Base-by-base conservation (phyloP, 192 early-diverging fungal genomes). In the Coemansia sp. region DNA sequence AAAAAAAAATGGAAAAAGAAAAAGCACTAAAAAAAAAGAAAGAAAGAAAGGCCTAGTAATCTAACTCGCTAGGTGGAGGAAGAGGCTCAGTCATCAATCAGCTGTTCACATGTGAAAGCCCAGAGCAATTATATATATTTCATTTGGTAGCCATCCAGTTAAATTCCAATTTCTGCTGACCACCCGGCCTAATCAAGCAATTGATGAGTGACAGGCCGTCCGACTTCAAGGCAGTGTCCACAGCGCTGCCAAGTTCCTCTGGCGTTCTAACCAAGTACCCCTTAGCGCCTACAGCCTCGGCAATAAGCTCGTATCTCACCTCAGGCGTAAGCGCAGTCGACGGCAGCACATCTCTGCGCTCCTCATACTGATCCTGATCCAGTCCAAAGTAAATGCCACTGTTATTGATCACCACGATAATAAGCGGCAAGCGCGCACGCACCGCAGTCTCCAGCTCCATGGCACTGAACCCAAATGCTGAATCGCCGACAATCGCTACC, bases 381-480 rank as follows among this genome's bases (percentile, higher is more conserved):
- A 92, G 66, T 9, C 92, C 92, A 79, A 87, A 86, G 72, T 92
- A 92, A 15, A 93, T 92, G 15, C 92, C 92, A 38, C 88, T 91
- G 71, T 93, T 93, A 76, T 93, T 93, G 67, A 93, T 90, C 7
- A 93, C 88, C 31, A 93, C 85, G n/a, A 92, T 83, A 3, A 93
- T 22, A 12, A 92, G 75, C n/a, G 91, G 87, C 49, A 92, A 69
- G 10, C 81, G 77, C 11, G 81, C 72, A 52, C 92, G 80, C 22
- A 86, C 79, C 5, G 90, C 91, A 13, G 92, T 92, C 69, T 93
- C 92, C 18, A 92, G 72, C 77, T 93, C 92, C 88, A 92, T 91
- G 4, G 90, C 92, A 67, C 88, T 90, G 67, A 93, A 93, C 11
- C 92, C 92, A 85, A 93, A 93, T 1, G 92, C 92, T 34, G 91